Percentiles rank a stretch among this genome's conserved stretches.
These are phyloP conservation scores for Penicillium paradoxum DNA, from an alignment of 495 filamentous ascomycete genomes.

Conservation along the genomic window DNA sequence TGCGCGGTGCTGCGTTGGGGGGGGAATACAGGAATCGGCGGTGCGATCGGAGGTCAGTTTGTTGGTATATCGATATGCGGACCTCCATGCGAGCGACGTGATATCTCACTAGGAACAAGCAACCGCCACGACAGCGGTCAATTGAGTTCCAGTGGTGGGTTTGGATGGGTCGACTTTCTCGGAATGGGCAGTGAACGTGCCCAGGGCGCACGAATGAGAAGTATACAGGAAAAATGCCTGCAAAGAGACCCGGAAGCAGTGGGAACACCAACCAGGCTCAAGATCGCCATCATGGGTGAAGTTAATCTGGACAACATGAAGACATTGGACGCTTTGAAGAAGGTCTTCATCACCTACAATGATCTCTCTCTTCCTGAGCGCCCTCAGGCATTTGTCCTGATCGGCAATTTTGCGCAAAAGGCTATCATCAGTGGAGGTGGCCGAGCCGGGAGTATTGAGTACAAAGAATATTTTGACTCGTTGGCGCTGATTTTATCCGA, in stretches of 20 bases:
- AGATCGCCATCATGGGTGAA: conserved; percentile 72
- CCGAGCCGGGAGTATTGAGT: conserved; percentile 74
- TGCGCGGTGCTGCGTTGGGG: conserved; percentile 59
- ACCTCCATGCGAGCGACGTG: conserved; percentile 81
- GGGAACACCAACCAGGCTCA: conserved; percentile 37
- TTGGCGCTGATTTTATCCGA: conserved; percentile 80
- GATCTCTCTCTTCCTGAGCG: conserved; percentile 42
- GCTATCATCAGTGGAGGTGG: conserved; percentile 62
- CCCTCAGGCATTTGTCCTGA: conserved; percentile 72
- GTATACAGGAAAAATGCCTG: conserved; percentile 52
- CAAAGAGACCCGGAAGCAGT: conserved; percentile 17
- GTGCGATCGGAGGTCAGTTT: conserved; percentile 83
- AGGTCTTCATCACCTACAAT: conserved; percentile 66
- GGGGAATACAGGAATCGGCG: conserved; percentile 76
- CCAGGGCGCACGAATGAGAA: conserved; percentile 74
- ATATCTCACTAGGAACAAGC: conserved; percentile 67
- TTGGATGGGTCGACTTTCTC: conserved; percentile 95
- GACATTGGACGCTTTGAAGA: conserved; percentile 70
- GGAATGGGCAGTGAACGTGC: conserved; percentile 88
- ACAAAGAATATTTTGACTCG: conserved; percentile 89
- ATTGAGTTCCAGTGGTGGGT: conserved; percentile 63
- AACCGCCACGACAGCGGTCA: conserved; percentile 50
- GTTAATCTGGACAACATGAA: conserved; percentile 77
- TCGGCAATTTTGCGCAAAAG: conserved; percentile 77
- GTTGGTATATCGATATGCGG: conserved; percentile 84